phyloP scores from a whole-genome alignment of 2,329 filamentous ascomycete genomes.

The Knoxdaviesia capensis region DNA sequence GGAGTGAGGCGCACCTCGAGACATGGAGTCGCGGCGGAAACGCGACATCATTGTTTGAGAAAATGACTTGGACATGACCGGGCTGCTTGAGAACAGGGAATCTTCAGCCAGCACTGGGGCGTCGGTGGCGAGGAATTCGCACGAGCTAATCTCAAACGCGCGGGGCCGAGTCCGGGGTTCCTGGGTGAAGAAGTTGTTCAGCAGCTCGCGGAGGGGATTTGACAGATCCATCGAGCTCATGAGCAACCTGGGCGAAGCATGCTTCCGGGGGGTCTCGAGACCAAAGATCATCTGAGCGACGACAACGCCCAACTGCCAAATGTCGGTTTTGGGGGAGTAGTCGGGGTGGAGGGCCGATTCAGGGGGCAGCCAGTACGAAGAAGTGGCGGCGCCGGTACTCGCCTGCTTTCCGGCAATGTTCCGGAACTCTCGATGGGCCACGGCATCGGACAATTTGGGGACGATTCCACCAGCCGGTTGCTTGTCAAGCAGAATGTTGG shows the following conservation, averaged over 20 bases:
- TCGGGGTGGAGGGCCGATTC: conserved; percentile 47
- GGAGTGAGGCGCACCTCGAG: conserved; percentile 26
- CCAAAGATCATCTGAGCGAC: conserved; percentile 92
- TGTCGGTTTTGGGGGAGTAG: conserved; percentile 60
- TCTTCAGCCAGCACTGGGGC: conserved; percentile 35
- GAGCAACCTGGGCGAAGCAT: conserved; percentile 58
- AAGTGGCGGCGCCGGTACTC: conserved; percentile 38
- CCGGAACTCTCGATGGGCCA: conserved; percentile 50
- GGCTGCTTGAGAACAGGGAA: conserved; percentile 17
- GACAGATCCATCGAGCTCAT: conserved; percentile 55
- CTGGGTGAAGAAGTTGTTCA: conserved; percentile 65
- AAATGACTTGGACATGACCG: conserved; percentile 14
- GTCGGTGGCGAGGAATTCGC: conserved; percentile 46
- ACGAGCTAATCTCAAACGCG: conserved; percentile 52
- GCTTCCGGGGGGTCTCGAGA: conserved; percentile 51
- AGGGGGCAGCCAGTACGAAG: conserved; percentile 66
- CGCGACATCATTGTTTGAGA: conserved; percentile 23
- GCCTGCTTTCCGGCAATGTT: conserved; percentile 23
- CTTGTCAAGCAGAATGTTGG: conserved; percentile 53
- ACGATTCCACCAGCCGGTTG: conserved; percentile 19
- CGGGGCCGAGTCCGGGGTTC: conserved; percentile 71
- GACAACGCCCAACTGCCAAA: conserved; percentile 87
- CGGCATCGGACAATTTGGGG: conserved; percentile 55
- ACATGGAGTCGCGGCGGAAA: conserved; percentile 41
- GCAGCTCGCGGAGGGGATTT: conserved; percentile 55